Evolutionary conservation across 805 yeast species (phyloP).

Genomic region (Tetrapisispora phaffii): DNA sequence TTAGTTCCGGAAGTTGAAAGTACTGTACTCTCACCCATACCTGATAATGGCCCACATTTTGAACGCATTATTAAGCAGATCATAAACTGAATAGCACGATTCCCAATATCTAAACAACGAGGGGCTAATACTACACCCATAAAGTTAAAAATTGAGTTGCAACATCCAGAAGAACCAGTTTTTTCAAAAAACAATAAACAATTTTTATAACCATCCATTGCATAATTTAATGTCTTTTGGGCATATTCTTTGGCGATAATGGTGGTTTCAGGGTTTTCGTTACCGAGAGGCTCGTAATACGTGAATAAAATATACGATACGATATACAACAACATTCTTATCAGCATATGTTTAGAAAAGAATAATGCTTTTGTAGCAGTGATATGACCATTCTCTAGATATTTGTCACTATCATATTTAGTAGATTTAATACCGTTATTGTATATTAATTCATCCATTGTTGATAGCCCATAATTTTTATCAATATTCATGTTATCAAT

Average conservation of each 20-base stretch:
- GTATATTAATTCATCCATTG: slow-evolving; percentile 15
- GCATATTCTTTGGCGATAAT: slow-evolving; percentile 33
- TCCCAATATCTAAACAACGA: slow-evolving; percentile 42
- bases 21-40: slow-evolving; percentile 23
- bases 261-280: slow-evolving; percentile 28
- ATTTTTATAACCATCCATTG: slow-evolving; percentile 36
- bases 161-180: slow-evolving; percentile 27
- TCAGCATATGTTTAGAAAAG: slow-evolving; percentile 31
- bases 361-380: slow-evolving; percentile 33
- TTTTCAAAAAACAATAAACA: slow-evolving; percentile 35
- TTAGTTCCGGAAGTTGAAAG: slow-evolving; percentile 9
- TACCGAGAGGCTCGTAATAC: slow-evolving; percentile 35
- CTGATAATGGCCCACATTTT: slow-evolving; percentile 35
- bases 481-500: slow-evolving; percentile 13
- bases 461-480: slow-evolving; percentile 26
- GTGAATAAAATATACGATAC: slow-evolving; percentile 41
- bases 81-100: slow-evolving; percentile 47
- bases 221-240: slow-evolving; percentile 34
- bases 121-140: slow-evolving; percentile 41
- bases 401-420: slow-evolving; percentile 18
- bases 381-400: slow-evolving; percentile 32
- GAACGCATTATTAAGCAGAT: slow-evolving; percentile 44
- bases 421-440: background rate
- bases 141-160: slow-evolving; percentile 27
- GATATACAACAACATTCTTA: slow-evolving; percentile 41